Evolutionary conservation across 352 stramenopile species (phyloP).

Genomic region (Globisporangium solare): DNA sequence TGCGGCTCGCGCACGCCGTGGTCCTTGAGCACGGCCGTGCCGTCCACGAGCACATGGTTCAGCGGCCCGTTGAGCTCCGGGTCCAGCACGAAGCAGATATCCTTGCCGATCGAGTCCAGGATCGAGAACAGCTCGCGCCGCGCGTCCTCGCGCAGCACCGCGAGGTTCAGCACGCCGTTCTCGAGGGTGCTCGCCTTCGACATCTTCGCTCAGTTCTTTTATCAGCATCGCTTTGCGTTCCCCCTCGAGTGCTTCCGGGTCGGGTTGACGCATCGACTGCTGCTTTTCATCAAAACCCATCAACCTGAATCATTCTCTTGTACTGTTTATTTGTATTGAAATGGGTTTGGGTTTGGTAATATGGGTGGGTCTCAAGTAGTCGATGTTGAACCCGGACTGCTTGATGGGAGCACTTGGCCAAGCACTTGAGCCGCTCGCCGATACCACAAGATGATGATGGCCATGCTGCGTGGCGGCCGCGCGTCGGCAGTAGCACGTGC

Average conservation of each 20-base stretch:
- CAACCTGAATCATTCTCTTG: too few relatives aligned
- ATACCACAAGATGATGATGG: neutral
- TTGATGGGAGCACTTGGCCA: neutral
- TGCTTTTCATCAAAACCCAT: too few relatives aligned
- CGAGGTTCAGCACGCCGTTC: constrained; percentile 82
- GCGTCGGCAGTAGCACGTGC: neutral
- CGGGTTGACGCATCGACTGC: neutral
- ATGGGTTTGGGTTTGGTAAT: neutral
- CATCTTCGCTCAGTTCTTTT: constrained; percentile 25
- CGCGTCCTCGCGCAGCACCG: constrained; percentile 81
- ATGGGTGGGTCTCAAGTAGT: neutral
- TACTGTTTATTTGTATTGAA: neutral
- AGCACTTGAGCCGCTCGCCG: neutral
- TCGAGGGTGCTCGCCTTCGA: constrained; percentile 79
- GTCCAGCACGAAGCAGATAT: constrained; percentile 87
- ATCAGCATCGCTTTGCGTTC: neutral
- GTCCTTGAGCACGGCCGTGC: constrained; percentile 79
- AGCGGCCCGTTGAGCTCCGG: constrained; percentile 75
- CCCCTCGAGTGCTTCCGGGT: neutral
- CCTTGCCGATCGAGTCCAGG: constrained; percentile 79
- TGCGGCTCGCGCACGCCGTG: constrained; percentile 84
- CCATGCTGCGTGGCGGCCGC: constrained; percentile 6
- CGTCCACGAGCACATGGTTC: constrained; percentile 84
- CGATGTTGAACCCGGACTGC: neutral
- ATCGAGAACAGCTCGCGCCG: constrained; percentile 83